These are phyloP conservation scores for Cruciata laevipes DNA, from an alignment of 257 asterid genomes.

Conservation along the genomic window DNA sequence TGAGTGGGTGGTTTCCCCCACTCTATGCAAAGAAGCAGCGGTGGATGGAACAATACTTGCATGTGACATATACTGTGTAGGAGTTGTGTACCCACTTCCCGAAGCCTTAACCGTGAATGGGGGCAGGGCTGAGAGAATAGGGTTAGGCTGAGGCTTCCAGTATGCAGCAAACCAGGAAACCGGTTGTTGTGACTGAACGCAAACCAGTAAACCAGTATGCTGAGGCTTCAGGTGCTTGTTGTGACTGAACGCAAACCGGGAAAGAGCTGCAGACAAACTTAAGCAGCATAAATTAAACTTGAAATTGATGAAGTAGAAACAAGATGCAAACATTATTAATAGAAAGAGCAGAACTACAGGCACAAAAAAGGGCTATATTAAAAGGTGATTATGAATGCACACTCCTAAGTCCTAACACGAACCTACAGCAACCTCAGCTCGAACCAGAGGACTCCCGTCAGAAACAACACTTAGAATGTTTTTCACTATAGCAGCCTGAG, in stretches of 20 bases:
- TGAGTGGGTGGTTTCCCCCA: slow-evolving; percentile 54
- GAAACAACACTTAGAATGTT: slow-evolving; percentile 71
- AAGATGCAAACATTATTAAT: background rate
- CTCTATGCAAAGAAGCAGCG: slow-evolving; percentile 57
- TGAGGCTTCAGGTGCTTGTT: slow-evolving; percentile 86
- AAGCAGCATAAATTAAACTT: slow-evolving; percentile 5
- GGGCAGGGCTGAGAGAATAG: slow-evolving; percentile 82
- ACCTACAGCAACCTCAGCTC: slow-evolving; percentile 99
- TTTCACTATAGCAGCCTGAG: slow-evolving; percentile 65
- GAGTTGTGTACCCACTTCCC: slow-evolving; percentile 74
- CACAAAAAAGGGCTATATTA: background rate
- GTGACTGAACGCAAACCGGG: slow-evolving; percentile 97
- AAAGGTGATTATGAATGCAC: background rate
- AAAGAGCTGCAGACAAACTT: slow-evolving; percentile 57
- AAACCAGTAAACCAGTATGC: too few relatives aligned
- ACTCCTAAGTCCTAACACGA: slow-evolving; percentile 25
- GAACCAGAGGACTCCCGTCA: slow-evolving; percentile 97
- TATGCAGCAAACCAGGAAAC: too few relatives aligned
- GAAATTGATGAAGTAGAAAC: background rate
- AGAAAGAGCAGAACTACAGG: background rate
- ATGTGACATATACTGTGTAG: slow-evolving; percentile 62
- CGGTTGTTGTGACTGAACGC: too few relatives aligned
- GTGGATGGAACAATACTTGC: slow-evolving; percentile 67
- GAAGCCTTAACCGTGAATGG: slow-evolving; percentile 64
- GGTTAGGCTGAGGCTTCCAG: slow-evolving; percentile 69